These are phyloP conservation scores for Silene noctiflora DNA, from an alignment of 179 eudicot genomes.

Conservation along the genomic window DNA sequence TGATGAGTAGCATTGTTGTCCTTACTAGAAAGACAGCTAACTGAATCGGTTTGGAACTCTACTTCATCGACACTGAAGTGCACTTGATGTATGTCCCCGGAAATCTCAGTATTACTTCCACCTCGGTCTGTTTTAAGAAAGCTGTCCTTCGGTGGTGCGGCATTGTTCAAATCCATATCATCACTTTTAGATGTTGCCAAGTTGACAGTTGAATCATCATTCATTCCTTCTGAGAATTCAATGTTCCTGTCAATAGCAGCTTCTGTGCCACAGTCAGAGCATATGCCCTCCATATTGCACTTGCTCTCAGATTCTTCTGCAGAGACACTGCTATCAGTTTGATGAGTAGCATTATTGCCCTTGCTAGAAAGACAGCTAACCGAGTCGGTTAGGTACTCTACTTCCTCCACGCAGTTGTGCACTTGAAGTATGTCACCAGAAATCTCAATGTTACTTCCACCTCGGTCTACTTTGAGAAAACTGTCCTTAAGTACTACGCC, in stretches of 20 bases:
- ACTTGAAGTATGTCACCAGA: constrained; percentile 15
- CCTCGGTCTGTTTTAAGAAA: constrained; percentile 17
- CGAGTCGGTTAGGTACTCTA: constrained; percentile 7
- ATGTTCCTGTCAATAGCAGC: constrained; percentile 11
- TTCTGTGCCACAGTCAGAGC: constrained; percentile 16
- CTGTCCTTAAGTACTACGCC: constrained; percentile 4
- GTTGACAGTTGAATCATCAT: constrained; percentile 15
- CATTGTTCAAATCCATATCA: constrained; percentile 14
- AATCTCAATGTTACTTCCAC: constrained; percentile 11
- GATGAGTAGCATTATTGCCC: constrained; percentile 4
- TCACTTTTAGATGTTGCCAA: constrained; percentile 15
- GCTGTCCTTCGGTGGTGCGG: constrained; percentile 10
- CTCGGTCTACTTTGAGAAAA: constrained; percentile 17
- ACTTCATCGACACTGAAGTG: constrained; percentile 10
- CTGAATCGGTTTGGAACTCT: constrained; percentile 19
- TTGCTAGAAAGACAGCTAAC: background rate
- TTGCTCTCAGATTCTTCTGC: background rate
- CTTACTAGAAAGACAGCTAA: constrained; percentile 4
- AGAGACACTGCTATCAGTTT: background rate
- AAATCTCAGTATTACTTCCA: constrained; percentile 14
- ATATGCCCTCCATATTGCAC: background rate
- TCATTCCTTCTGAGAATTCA: constrained; percentile 20
- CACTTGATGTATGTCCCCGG: constrained; percentile 20
- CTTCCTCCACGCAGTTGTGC: constrained; percentile 5
- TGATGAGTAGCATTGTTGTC: background rate